Percentiles rank a stretch among this genome's conserved stretches.
Evolutionary conservation across 1,284 basidiomycete species (phyloP).

Genomic region (Hortiboletus rubellus): DNA sequence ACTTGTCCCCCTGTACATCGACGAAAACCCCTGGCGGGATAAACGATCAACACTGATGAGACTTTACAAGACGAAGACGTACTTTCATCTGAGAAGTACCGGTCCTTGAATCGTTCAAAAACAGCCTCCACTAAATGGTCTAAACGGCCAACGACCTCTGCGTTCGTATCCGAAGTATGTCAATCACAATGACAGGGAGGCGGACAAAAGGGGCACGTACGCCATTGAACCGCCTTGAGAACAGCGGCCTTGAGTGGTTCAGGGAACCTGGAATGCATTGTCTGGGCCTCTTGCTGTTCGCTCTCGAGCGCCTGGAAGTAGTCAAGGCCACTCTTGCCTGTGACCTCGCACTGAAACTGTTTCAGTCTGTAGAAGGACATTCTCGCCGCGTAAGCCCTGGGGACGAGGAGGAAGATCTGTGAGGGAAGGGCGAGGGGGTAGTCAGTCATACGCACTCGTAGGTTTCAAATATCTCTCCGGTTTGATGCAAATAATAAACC

Average conservation of each 20-base stretch:
- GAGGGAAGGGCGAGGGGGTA: conserved; percentile 19
- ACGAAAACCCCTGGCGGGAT: conserved; percentile 69
- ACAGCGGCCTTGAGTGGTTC: conserved; percentile 90
- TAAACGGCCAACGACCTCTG: conserved; percentile 93
- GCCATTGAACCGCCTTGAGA: conserved; percentile 92
- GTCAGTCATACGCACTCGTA: conserved; percentile 71
- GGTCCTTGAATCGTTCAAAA: conserved; percentile 93
- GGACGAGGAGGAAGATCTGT: conserved; percentile 24
- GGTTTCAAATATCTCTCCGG: conserved; percentile 93
- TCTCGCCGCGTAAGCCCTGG: conserved; percentile 84
- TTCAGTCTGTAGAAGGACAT: conserved; percentile 93
- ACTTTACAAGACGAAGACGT: conserved; percentile 37
- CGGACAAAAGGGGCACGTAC: conserved; percentile 55
- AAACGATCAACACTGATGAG: conserved; percentile 25
- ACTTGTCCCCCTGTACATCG: conserved; percentile 82
- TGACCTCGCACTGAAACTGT: conserved; percentile 94
- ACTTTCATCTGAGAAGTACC: conserved; percentile 93
- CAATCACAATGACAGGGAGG: conserved; percentile 17
- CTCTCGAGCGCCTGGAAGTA: conserved; percentile 94
- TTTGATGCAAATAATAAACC: conserved; percentile 88
- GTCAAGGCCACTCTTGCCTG: conserved; percentile 89
- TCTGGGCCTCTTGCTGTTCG: conserved; percentile 85
- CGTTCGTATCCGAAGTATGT: conserved; percentile 19
- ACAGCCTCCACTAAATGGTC: conserved; percentile 94
- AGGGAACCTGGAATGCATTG: conserved; percentile 89